Evolutionary conservation across 1,284 basidiomycete genomes (phyloP).

Genomic region (Porogramme epimiltina): DNA sequence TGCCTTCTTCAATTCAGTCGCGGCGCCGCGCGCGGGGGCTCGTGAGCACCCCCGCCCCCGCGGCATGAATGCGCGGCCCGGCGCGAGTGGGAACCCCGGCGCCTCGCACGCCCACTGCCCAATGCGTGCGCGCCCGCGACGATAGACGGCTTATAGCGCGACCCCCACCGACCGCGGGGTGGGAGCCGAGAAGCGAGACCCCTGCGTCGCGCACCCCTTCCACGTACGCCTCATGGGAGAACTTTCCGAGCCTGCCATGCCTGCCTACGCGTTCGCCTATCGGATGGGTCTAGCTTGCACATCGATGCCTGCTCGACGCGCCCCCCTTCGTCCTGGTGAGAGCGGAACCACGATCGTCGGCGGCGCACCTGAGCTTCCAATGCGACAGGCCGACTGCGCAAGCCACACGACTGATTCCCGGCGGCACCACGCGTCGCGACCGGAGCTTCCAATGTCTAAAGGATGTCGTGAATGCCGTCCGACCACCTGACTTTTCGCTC

Average conservation of each 20-base stretch:
- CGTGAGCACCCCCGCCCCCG: slow-evolving; percentile 4
- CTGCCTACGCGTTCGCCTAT: background rate
- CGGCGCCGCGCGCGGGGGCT: slow-evolving; percentile 1
- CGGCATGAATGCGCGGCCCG: slow-evolving; percentile 16
- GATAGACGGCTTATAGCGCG: background rate
- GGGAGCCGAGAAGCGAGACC: background rate
- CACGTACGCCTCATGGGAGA: slow-evolving; percentile 3
- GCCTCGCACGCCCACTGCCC: too few relatives aligned
- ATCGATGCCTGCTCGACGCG: background rate
- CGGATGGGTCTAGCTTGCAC: background rate
- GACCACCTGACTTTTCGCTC: too few relatives aligned
- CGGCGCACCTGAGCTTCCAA: background rate
- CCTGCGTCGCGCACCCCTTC: background rate
- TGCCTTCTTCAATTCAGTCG: slow-evolving; percentile 16
- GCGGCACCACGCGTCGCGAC: background rate
- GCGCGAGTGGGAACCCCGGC: slow-evolving; percentile 13
- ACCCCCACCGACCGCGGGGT: background rate
- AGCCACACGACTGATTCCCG: background rate
- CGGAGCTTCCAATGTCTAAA: background rate
- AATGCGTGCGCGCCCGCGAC: too few relatives aligned
- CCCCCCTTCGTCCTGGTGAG: background rate
- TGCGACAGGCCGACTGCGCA: background rate
- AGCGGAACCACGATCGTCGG: slow-evolving; percentile 3
- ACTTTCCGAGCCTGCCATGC: background rate
- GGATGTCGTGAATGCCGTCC: background rate